Evolutionary conservation across 306 rosid genomes (phyloP).

Genomic region (Cicer cuneatum): DNA sequence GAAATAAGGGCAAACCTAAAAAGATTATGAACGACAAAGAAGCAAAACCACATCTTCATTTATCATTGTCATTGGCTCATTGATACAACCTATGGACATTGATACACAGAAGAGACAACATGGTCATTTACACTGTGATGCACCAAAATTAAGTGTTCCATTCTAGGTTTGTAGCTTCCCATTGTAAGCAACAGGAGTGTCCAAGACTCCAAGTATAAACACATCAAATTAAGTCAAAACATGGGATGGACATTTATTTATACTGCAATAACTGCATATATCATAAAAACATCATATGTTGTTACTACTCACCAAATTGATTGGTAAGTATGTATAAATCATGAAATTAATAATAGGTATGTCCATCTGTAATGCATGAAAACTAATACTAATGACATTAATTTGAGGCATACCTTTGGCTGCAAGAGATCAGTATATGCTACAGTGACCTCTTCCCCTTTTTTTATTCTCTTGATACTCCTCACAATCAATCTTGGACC

Average conservation of each 20-base stretch:
- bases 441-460: slow-evolving; percentile 74
- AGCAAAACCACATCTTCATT: slow-evolving; percentile 5
- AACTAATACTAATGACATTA: not conserved
- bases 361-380: not conserved
- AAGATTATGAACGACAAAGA: not conserved
- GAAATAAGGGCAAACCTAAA: not conserved
- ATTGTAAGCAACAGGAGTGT: not conserved
- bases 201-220: slow-evolving; percentile 3
- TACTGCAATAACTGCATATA: not conserved
- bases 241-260: not conserved
- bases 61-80: not conserved
- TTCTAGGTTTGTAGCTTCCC: slow-evolving; percentile 7
- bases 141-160: not conserved
- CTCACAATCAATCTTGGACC: slow-evolving; percentile 75
- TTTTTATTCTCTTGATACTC: slow-evolving; percentile 75
- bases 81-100: not conserved
- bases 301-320: not conserved
- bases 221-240: not conserved
- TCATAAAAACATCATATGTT: slow-evolving; percentile 12
- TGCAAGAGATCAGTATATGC: slow-evolving; percentile 80
- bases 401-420: slow-evolving; percentile 63
- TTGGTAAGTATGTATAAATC: not conserved
- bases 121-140: not conserved
- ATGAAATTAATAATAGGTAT: slow-evolving; percentile 7
- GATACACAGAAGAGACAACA: not conserved